Base-by-base conservation (phyloP, 768 basidiomycete genomes). In the Agrocybe pediades region DNA sequence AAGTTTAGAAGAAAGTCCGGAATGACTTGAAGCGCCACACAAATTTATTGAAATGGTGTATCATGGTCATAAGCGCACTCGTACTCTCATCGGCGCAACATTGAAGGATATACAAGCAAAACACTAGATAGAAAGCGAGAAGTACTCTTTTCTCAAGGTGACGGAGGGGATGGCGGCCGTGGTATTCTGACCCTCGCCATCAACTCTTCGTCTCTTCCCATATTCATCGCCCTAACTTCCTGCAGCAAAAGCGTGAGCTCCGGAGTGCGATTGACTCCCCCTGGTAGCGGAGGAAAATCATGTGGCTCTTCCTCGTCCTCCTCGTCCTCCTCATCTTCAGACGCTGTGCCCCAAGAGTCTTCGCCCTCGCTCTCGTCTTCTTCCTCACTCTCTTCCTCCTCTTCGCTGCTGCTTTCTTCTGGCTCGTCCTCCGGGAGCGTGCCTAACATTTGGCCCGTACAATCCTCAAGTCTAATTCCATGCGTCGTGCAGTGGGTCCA, bases 381-480 rank as follows among this genome's bases (percentile, higher is more conserved):
- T 6, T 69, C 70, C 0, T 68, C 66, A 2, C 61, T 64, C 7
- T 65, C 69, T 0, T 68, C 69, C 1, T 65, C 70, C 0, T 68
- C 65, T 11, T 71, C 65, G 0, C 63, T 61, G 1, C n/a, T n/a
- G n/a, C n/a, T n/a, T n/a, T 65, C 68, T 1, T 62, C 65, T 1
- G 59, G 65, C 9, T 71, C 73, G 40, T 71, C 70, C 33, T 67
- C 61, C 7, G 79, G 80, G 23, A 82, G 61, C 1, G 70, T 74
- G 0, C 90, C 90, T 30, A 92, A 68, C 47, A 74, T 59, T 11
- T 73, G 81, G 0, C 87, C 89, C 0, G 90, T 90, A 62, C 89
- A 91, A 65, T 92, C 90, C 68, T 92, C 88, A 46, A 92, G 64
- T 40, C 85, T 68, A 4, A 90, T 70, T 0, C 80, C 77, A 64